Evolutionary conservation across 805 yeast species (phyloP), one percentile per base, ranked within the genome.

Genomic region (Candida loeiensis): DNA sequence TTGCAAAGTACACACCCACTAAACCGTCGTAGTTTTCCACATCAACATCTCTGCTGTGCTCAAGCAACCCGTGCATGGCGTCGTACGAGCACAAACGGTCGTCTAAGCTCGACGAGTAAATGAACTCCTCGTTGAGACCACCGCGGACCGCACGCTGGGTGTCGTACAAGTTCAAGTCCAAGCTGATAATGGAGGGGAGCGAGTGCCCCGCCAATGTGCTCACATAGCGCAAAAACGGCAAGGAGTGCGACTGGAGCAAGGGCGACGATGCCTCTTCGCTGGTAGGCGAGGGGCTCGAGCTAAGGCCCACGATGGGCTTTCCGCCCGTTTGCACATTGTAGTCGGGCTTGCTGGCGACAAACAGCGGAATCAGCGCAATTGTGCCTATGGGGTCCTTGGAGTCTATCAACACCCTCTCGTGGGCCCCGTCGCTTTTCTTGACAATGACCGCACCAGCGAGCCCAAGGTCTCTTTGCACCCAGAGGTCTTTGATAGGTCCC

Each of bases 41-140:
- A 6, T 45, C 45, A 1, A 40, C 40, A 2, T 34, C 39, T 9
- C 54, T 38, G 24, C 51, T 42, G 35, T 41, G 55, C 39, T 64
- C 70, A 34, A 83, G 59, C 45, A 87, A 64, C 0, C 84, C 79
- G 40, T 69, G 58, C 40, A 83, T 57, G 15, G 91, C 93, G 15
- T 91, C 76, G 57, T 69, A 87, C 2, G 90, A 79, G 61, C 91
- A 85, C 46, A 85, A 72, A 64, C 93, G 77, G 64, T 69, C 74
- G 41, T 69, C 74, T 12, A 69, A 49, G 21, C 72, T 51, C 2
- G 71, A 63, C 3, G 71, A 64, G 43, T 56, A 63, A 27, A 69
- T 51, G 39, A 68, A 69, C 43, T 69, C 74, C 18, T 44, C 43
- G 9, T 47, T 25, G 9, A 68, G 45, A 3, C 74, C 74, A 11